Evolutionary conservation across 2,329 filamentous ascomycete genomes (phyloP).

Genomic region (Alternaria brassicicola): DNA sequence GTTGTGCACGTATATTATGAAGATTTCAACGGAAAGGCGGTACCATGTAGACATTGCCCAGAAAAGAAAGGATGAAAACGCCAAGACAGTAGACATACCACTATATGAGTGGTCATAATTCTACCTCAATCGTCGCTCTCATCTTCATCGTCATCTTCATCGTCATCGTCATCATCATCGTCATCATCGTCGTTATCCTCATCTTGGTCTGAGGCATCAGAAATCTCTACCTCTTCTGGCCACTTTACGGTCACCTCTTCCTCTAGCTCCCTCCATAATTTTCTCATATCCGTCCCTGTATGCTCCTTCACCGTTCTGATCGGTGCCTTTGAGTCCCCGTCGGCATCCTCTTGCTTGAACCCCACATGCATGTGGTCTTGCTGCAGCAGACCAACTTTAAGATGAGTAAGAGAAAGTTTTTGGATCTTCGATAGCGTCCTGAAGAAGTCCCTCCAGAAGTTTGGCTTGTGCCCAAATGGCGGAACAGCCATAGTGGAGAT

Average conservation of each 20-base stretch:
- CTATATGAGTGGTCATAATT: neutral
- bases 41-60: neutral
- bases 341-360: slow-evolving; percentile 14
- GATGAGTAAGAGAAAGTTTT: slow-evolving; percentile 16
- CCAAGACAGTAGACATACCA: neutral
- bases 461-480: slow-evolving; percentile 17
- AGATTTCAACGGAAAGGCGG: neutral
- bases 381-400: slow-evolving; percentile 27
- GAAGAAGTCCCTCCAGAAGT: slow-evolving; percentile 31
- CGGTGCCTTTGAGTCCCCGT: neutral
- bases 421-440: slow-evolving; percentile 11
- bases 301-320: slow-evolving; percentile 14
- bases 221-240: slow-evolving; percentile 6
- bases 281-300: slow-evolving; percentile 20
- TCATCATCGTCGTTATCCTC: slow-evolving; percentile 17
- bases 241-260: slow-evolving; percentile 24
- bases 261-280: slow-evolving; percentile 17
- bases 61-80: neutral
- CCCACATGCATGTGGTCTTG: slow-evolving; percentile 18
- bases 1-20: neutral
- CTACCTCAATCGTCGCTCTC: neutral
- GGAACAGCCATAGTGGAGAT: slow-evolving; percentile 15
- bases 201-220: neutral
- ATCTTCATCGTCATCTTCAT: slow-evolving; percentile 5
- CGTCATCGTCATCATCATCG: slow-evolving; percentile 13